A percentile compares a stretch with the other conserved stretches of the same genome.
Conservation (phyloP, 1,139 yeast species). For the Hansenula lynferdii region DNA sequence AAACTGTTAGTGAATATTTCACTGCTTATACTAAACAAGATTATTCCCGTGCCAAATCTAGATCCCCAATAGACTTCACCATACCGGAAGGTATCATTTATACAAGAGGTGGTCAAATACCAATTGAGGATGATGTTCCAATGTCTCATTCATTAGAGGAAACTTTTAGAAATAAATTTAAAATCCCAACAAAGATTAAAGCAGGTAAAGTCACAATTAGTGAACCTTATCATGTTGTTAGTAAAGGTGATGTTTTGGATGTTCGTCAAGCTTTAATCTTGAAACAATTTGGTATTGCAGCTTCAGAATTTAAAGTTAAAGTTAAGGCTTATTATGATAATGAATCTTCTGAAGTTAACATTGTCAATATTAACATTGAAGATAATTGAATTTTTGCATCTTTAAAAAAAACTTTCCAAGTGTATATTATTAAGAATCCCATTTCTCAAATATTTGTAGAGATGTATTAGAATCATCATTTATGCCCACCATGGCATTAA, state of each 20-base stretch:
- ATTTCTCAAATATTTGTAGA: background rate
- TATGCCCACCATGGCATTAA: too few species aligned
- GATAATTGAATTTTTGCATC: conserved; percentile 15
- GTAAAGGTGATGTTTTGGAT: conserved; percentile 74
- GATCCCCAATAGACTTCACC: conserved; percentile 74
- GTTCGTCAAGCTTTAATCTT: conserved; percentile 88
- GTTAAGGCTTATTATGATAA: conserved; percentile 72
- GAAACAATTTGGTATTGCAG: conserved; percentile 94
- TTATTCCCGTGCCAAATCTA: conserved; percentile 85
- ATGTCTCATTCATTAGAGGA: conserved; percentile 95
- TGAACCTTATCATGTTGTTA: conserved; percentile 77
- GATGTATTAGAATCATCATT: too few species aligned
- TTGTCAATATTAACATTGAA: conserved; percentile 29
- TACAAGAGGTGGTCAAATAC: conserved; percentile 92
- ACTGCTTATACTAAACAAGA: conserved; percentile 73
- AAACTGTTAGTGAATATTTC: conserved; percentile 83
- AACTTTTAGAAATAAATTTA: conserved; percentile 80
- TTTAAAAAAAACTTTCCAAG: too few species aligned
- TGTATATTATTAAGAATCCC: too few species aligned
- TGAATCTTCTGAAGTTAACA: conserved; percentile 33
- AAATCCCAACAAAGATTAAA: conserved; percentile 88
- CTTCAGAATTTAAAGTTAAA: conserved; percentile 82
- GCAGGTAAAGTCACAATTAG: conserved; percentile 79
- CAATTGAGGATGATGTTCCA: conserved; percentile 91
- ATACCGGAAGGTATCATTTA: conserved; percentile 89